Evolutionary conservation across 805 yeast genomes (phyloP), one percentile per base, ranked within the genome.

Genomic region (Lachancea fermentati): DNA sequence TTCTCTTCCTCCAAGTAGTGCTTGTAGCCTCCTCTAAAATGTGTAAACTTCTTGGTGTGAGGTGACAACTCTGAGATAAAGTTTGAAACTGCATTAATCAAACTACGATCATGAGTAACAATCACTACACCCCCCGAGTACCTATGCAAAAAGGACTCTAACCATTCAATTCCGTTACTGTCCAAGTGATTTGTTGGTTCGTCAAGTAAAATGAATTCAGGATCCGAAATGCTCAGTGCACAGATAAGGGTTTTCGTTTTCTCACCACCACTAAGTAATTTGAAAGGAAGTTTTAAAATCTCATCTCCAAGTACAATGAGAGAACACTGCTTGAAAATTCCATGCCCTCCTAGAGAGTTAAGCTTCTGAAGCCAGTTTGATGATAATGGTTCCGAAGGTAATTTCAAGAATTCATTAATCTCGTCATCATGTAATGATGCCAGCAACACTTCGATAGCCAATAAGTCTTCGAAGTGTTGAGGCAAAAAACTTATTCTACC

Each of bases 161-260:
- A 36, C 49, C 49, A 45, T 39, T 36, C 44, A 28, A 45, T 39
- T 25, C 49, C 49, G 26, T 25, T 39, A 19, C 30, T 38, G 43
- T 45, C 49, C 26, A 45, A 36, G 37, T 45, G 49, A 28, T 45
- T 45, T 16, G 49, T 45, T 19, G 49, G 49, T 31, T 45, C 49
- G 31, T 45, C 47, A 32, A 45, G 41, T 37, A 45, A 31, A 30
- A 45, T 42, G 44, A 45, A 38, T 30, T 45, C 49, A 2, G 49
- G 47, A 22, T 45, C 37, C 37, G 43, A 32, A 32, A 45, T 34
- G 43, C 45, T 42, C 9, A 45, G 30, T 13, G 49, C 44, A 19
- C 49, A 45, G 37, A 45, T 43, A 30, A 45, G 45, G 4, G 44
- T 45, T 30, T 45, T 45, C 11, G 49, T 45, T 42, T 45, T 45